A percentile compares a stretch with the other conserved stretches of the same genome.
Evolutionary conservation across 176 grass and related monocot genomes (phyloP).

Genomic region (Dactylis glomerata): DNA sequence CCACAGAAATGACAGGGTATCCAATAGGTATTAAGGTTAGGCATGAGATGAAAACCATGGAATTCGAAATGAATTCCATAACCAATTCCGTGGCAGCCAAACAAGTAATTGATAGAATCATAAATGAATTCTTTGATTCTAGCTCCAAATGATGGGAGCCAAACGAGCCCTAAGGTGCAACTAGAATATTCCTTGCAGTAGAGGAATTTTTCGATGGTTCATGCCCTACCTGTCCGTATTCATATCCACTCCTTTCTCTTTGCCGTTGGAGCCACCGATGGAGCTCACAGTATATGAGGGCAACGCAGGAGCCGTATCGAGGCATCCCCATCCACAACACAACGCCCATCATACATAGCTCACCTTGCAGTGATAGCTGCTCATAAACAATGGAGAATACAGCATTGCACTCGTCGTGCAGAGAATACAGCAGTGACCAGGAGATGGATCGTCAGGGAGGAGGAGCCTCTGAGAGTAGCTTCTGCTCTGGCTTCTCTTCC

Average conservation of each 20-base stretch:
- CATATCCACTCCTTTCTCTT: not conserved
- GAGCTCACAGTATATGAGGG: slow-evolving; percentile 26
- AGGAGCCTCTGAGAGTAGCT: slow-evolving; percentile 17
- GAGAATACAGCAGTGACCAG: slow-evolving; percentile 13
- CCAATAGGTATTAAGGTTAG: no score
- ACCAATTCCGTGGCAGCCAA: no score
- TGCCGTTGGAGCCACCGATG: not conserved
- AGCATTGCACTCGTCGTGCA: slow-evolving; percentile 20
- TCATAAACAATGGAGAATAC: slow-evolving; percentile 31
- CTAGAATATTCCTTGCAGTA: slow-evolving; percentile 23
- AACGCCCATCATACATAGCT: not conserved
- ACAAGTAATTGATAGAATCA: no score
- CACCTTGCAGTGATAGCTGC: not conserved
- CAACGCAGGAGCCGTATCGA: not conserved
- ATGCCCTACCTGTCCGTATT: not conserved
- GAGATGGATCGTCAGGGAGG: not conserved
- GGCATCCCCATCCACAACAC: not conserved
- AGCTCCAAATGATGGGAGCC: no score
- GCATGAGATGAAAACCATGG: no score
- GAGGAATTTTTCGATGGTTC: slow-evolving; percentile 4
- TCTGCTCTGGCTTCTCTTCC: slow-evolving; percentile 32
- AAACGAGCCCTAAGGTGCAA: no score
- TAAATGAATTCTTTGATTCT: no score
- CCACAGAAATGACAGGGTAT: no score
- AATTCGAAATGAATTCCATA: no score